Conservation (phyloP, 176 grass and related monocot genomes). For the Sorghum bicolor region DNA sequence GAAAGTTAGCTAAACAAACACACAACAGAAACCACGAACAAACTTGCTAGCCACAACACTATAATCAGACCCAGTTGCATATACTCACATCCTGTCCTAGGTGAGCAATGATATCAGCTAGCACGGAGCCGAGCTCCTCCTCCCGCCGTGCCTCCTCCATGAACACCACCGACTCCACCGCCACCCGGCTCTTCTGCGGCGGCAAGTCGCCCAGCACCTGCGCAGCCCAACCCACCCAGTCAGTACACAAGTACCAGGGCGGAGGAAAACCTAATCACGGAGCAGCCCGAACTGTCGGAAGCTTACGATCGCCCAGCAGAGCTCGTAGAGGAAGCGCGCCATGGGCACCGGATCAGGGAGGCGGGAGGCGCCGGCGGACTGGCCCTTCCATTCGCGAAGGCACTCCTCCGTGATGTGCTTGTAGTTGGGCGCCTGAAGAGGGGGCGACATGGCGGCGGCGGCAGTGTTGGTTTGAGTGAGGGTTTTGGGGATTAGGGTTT, state of each 20-base stretch:
- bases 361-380: slow-evolving; percentile 52
- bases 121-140: slow-evolving; percentile 71
- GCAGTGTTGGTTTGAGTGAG: neutral
- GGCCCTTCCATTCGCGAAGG: slow-evolving; percentile 90
- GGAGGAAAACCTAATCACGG: slow-evolving; percentile 23
- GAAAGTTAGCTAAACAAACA: neutral
- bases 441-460: slow-evolving; percentile 34
- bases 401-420: slow-evolving; percentile 80
- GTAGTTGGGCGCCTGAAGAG: slow-evolving; percentile 55
- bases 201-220: slow-evolving; percentile 83
- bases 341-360: slow-evolving; percentile 56
- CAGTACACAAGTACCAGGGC: slow-evolving; percentile 19
- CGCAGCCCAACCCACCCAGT: slow-evolving; percentile 5
- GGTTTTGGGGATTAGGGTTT: slow-evolving; percentile 48
- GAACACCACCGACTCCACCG: slow-evolving; percentile 81
- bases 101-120: slow-evolving; percentile 89
- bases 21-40: neutral
- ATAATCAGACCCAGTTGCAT: neutral
- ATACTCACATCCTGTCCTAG: slow-evolving; percentile 92
- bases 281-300: neutral
- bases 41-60: neutral
- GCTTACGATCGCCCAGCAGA: slow-evolving; percentile 93
- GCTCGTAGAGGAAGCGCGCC: slow-evolving; percentile 89
- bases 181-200: slow-evolving; percentile 69
- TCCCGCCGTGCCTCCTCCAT: slow-evolving; percentile 52